Conservation (phyloP, 2,329 filamentous ascomycete species). For the Madurella mycetomatis region DNA sequence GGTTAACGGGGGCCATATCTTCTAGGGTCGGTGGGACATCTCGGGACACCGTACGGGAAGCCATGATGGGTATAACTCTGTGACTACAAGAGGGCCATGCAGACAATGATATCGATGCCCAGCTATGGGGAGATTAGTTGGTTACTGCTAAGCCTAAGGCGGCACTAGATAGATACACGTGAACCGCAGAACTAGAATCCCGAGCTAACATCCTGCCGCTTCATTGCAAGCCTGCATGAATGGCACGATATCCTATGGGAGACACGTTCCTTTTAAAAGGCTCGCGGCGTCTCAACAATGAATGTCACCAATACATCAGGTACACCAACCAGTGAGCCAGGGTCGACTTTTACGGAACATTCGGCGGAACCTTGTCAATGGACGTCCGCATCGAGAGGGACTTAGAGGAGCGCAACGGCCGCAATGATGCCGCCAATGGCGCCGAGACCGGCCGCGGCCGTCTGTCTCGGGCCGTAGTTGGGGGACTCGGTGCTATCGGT, state of each 20-base stretch:
- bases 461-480: conserved; percentile 23
- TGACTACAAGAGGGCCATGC: no score
- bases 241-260: background rate
- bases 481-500: conserved; percentile 10
- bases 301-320: background rate
- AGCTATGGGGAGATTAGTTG: background rate
- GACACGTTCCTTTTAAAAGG: background rate
- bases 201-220: background rate
- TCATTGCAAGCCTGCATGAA: no score
- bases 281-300: background rate
- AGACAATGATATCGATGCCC: no score
- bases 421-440: conserved; percentile 27
- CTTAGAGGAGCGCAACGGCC: conserved; percentile 26
- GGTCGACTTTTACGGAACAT: background rate
- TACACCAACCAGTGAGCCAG: background rate
- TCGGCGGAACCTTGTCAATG: background rate
- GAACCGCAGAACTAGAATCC: background rate
- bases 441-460: conserved; percentile 25
- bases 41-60: no score
- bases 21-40: no score
- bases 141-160: background rate
- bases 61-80: no score
- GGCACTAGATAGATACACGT: background rate
- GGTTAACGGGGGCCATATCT: no score
- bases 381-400: background rate